These are phyloP conservation scores for Pterocarpus macrocarpus DNA, from an alignment of 306 rosid species.

Conservation along the genomic window DNA sequence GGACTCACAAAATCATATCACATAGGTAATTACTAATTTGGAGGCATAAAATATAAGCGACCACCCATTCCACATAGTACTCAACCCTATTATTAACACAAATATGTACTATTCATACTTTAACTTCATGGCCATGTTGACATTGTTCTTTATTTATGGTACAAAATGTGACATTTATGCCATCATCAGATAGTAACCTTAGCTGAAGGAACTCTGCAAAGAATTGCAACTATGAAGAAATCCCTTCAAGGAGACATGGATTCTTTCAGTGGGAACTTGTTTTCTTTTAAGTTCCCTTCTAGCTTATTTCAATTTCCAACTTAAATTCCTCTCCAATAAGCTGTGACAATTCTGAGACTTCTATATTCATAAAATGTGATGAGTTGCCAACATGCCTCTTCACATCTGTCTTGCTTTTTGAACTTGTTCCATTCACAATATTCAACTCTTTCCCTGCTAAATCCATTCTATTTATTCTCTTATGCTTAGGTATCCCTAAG, in stretches of 20 bases:
- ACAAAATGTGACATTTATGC: constrained; percentile 6
- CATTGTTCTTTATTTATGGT: constrained; percentile 16
- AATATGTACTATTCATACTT: not conserved
- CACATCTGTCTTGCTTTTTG: not conserved
- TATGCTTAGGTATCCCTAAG: constrained; percentile 64
- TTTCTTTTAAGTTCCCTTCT: constrained; percentile 25
- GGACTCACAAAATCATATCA: constrained; percentile 5
- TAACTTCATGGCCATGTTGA: constrained; percentile 26
- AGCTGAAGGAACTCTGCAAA: not conserved
- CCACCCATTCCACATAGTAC: not conserved
- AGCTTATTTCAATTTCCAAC: constrained; percentile 50
- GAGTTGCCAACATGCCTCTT: constrained; percentile 40
- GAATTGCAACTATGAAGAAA: not conserved
- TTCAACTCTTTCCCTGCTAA: constrained; percentile 39
- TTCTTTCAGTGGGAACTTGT: constrained; percentile 6
- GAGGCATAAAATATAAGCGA: not conserved
- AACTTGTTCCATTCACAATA: constrained; percentile 41
- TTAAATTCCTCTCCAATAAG: constrained; percentile 75
- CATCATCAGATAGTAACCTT: not conserved
- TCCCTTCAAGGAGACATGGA: not conserved
- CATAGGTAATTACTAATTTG: not conserved
- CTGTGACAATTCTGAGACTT: constrained; percentile 58
- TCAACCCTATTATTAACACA: not conserved
- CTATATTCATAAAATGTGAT: constrained; percentile 52
- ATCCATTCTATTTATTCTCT: constrained; percentile 2